Base-by-base conservation (phyloP, 352 stramenopile genomes). In the Phytopythium chamaehyphon region DNA sequence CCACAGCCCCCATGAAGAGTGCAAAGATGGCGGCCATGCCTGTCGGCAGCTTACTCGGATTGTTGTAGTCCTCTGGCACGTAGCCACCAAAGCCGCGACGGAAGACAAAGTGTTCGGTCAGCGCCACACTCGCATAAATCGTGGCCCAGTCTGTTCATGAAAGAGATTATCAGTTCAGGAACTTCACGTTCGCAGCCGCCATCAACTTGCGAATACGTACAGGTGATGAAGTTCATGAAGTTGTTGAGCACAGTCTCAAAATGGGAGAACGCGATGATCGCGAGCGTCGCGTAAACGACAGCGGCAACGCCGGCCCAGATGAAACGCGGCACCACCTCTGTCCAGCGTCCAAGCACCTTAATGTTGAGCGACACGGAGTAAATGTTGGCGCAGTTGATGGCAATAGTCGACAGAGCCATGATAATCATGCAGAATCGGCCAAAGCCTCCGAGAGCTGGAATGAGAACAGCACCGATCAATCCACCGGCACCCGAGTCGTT, bases 221-320 rank as follows among this genome's bases (percentile, higher is more conserved):
- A 76, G 26, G 56, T 57, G 61, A 76, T 71, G 57, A 76, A 62
- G 63, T 76, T 76, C 67, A 76, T 76, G 40, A 73, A 76, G 47
- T 73, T 76, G 51, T 69, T 68, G 44, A 76, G 61, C 38, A 76
- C 67, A 3, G 50, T 39, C 50, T 69, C 61, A n/a, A 76, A 73
- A 48, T 76, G 55, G 8, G 59, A 49, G 51, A 71, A 73, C 12
- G 59, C 63, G 6, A 63, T 57, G 38, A 76, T 71, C 23, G 67
- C 63, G 19, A 76, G 54, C 6, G 60, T 18, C 8, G 55, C 33
- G 51, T 76, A 76, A 23, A 69, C 56, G 40, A 73, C 37, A 6
- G 67, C 53, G 35, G 47, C 67, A 11, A 76, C 53, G n/a, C 70
- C 31, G 14, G 67, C 59, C 60, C 64, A 76, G 5, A 76, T 24